Evolutionary conservation across 345 rosid species (phyloP).

Genomic region (Iberis pinnata): DNA sequence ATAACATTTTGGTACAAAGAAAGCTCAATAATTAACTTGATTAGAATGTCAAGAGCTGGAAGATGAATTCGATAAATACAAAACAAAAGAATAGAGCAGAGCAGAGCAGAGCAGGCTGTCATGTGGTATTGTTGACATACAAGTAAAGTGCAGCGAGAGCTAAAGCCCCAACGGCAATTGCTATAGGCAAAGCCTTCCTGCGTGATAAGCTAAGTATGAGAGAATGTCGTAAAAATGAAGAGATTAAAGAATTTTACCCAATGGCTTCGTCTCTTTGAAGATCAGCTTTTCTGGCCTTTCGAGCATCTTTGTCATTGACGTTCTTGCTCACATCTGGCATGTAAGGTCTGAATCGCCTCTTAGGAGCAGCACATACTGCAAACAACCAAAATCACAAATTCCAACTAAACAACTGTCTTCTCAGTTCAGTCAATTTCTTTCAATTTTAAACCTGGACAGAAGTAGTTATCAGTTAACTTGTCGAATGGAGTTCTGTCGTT

Average conservation of each 20-base stretch:
- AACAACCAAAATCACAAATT: slow-evolving; percentile 1
- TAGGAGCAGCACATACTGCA: slow-evolving; percentile 96
- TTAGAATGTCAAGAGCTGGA: too few species aligned
- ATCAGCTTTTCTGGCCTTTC: slow-evolving; percentile 74
- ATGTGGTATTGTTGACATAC: slow-evolving; percentile 47
- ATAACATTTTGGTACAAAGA: slow-evolving; percentile 15
- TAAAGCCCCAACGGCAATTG: slow-evolving; percentile 51
- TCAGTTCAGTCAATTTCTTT: not conserved
- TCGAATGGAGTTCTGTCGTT: slow-evolving; percentile 85
- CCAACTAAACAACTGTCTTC: not conserved
- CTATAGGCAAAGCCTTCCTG: slow-evolving; percentile 77
- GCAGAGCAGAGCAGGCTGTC: not conserved
- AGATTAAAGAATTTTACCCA: slow-evolving; percentile 36
- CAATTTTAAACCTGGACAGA: slow-evolving; percentile 59
- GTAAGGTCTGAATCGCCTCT: slow-evolving; percentile 72
- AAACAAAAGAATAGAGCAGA: not conserved
- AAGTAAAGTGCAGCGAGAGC: slow-evolving; percentile 72
- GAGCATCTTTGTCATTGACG: slow-evolving; percentile 47
- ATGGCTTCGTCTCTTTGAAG: slow-evolving; percentile 63
- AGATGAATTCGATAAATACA: too few species aligned
- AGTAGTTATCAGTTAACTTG: slow-evolving; percentile 61
- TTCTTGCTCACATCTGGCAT: slow-evolving; percentile 53
- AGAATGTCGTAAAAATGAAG: not conserved
- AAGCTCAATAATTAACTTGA: slow-evolving; percentile 15
- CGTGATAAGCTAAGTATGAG: not conserved